These are phyloP conservation scores for Talaromyces nanjingensis DNA, from an alignment of 495 filamentous ascomycete genomes.

Conservation along the genomic window DNA sequence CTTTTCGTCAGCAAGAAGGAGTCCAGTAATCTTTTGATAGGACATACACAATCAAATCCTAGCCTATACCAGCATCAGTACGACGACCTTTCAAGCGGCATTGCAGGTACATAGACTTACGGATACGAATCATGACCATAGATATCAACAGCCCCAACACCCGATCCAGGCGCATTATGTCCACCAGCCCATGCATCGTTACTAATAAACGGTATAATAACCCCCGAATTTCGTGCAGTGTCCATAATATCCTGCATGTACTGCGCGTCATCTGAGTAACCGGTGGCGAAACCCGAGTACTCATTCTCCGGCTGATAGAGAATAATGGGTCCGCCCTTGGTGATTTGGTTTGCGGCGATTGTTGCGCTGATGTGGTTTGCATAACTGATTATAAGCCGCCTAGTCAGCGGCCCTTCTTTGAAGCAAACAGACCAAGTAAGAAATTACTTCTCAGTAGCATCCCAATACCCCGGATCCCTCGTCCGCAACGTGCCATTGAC, in stretches of 20 bases:
- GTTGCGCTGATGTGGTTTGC: slow-evolving; percentile 47
- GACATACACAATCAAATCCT: slow-evolving; percentile 49
- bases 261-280: slow-evolving; percentile 41
- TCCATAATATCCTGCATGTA: slow-evolving; percentile 69
- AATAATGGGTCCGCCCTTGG: slow-evolving; percentile 71
- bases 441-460: slow-evolving; percentile 53
- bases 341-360: slow-evolving; percentile 70
- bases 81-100: not conserved
- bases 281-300: slow-evolving; percentile 45
- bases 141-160: slow-evolving; percentile 61
- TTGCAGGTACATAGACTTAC: slow-evolving; percentile 9
- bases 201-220: slow-evolving; percentile 68
- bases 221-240: slow-evolving; percentile 58
- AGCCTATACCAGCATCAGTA: slow-evolving; percentile 28
- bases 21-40: not conserved
- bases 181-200: slow-evolving; percentile 61
- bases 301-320: slow-evolving; percentile 77
- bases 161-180: slow-evolving; percentile 59
- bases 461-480: slow-evolving; percentile 49
- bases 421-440: too few relatives aligned
- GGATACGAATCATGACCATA: slow-evolving; percentile 75
- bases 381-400: slow-evolving; percentile 22
- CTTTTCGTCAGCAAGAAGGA: slow-evolving; percentile 8
- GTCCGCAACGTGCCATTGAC: slow-evolving; percentile 56
- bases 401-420: too few relatives aligned